Percentiles rank a stretch among this genome's conserved stretches.
phyloP scores from a whole-genome alignment of 768 basidiomycete genomes.

The Kwoniella sp. region DNA sequence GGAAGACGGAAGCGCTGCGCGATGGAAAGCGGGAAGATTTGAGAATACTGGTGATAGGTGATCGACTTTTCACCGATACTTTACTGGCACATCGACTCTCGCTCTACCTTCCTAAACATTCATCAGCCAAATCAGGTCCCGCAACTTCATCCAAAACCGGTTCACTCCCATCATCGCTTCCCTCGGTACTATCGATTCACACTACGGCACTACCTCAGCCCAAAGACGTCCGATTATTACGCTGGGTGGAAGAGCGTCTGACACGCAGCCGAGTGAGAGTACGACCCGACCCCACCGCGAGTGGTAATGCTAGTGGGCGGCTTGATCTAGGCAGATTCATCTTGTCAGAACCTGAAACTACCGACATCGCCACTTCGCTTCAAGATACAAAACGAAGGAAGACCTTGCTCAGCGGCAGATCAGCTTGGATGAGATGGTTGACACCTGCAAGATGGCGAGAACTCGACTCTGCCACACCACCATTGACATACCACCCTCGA shows the following conservation, averaged over 20 bases:
- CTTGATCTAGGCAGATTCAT: slow-evolving; percentile 28
- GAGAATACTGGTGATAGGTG: slow-evolving; percentile 80
- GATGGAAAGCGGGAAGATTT: slow-evolving; percentile 26
- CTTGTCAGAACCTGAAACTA: slow-evolving; percentile 4
- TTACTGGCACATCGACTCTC: slow-evolving; percentile 72
- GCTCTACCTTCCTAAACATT: slow-evolving; percentile 21
- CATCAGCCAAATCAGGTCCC: background rate
- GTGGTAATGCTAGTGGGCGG: background rate
- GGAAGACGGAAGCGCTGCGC: background rate
- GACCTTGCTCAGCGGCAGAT: background rate
- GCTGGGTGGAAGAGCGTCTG: slow-evolving; percentile 50
- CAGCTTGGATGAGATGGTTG: slow-evolving; percentile 8
- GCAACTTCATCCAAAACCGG: background rate
- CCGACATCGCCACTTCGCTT: background rate
- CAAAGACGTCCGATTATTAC: slow-evolving; percentile 48
- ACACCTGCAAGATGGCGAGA: slow-evolving; percentile 23
- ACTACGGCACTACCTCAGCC: slow-evolving; percentile 48
- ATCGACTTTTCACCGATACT: slow-evolving; percentile 88
- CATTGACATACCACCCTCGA: slow-evolving; percentile 20
- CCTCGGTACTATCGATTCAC: slow-evolving; percentile 49
- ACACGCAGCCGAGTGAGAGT: slow-evolving; percentile 16
- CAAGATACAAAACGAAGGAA: background rate
- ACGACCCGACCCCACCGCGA: background rate
- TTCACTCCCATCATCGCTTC: background rate
- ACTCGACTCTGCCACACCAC: slow-evolving; percentile 11